A percentile compares a stretch with the other conserved stretches of the same genome.
phyloP scores from a whole-genome alignment of 331 rosid species.

The Acacia pycnantha region DNA sequence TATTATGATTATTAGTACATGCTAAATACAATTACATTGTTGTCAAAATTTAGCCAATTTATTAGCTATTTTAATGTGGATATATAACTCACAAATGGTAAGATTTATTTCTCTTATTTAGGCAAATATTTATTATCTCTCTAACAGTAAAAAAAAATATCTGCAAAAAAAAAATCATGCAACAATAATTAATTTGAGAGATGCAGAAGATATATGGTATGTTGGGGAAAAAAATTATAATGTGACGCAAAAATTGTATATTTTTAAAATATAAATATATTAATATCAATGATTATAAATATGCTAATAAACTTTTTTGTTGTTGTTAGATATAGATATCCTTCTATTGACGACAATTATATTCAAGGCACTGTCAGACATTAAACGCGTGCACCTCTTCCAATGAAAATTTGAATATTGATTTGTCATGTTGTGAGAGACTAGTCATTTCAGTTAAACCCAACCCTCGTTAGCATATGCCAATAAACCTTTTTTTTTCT shows the following conservation, averaged over 20 bases:
- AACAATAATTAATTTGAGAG: background rate
- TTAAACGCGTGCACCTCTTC: rapidly evolving
- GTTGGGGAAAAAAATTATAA: too few species aligned
- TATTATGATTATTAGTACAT: too few species aligned
- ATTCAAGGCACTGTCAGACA: rapidly evolving
- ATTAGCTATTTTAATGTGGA: too few species aligned
- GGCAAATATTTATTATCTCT: background rate
- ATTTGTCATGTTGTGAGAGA: rapidly evolving
- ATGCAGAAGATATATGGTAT: background rate
- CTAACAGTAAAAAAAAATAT: background rate
- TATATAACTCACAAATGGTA: too few species aligned
- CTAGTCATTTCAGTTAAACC: rapidly evolving
- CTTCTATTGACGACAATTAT: rapidly evolving
- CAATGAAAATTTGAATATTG: rapidly evolving
- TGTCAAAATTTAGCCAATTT: too few species aligned
- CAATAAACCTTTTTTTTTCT: too few species aligned
- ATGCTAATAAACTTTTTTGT: background rate
- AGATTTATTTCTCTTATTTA: background rate
- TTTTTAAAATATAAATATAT: too few species aligned
- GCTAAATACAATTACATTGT: too few species aligned
- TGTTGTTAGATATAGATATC: too few species aligned
- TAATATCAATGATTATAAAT: too few species aligned
- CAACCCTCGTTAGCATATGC: too few species aligned
- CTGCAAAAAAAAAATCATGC: background rate
- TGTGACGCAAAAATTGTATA: too few species aligned